Evolutionary conservation across 2,329 filamentous ascomycete genomes (phyloP), one percentile per base, ranked within the genome.

Genomic region (Beauveria brongniartii): DNA sequence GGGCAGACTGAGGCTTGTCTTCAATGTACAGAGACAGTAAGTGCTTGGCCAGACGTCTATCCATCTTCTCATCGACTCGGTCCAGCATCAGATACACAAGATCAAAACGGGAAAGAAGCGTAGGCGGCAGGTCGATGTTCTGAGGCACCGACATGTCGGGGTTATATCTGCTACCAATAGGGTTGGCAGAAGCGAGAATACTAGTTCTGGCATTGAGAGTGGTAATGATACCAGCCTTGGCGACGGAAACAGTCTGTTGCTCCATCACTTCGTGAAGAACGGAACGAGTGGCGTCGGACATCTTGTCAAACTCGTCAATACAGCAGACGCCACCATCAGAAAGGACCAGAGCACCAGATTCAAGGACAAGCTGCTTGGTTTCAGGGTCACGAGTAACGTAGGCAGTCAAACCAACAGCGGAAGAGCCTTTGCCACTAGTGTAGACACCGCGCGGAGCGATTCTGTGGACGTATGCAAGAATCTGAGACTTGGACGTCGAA

Each of bases 131-230:
- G 70, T 99, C 94, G 68, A 99, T 99, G 74, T 99, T 99, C 69
- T 97, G 92, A 3, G 94, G 94, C 16, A 99, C 94, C 0, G 94
- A 92, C 26, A 99, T 78, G 69, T 96, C 93, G 3, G 91, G 90
- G 74, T 99, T 97, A 78, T 99, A 99, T 71, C 95, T 92, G 77
- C 91, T 96, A 68, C 94, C 94, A 66, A 99, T 97, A 1, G 94
- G 94, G 72, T 99, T 99, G 74, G 94, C 94, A 12, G 93, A 97
- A 18, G 94, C 94, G 34, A 99, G 84, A 70, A 99, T 97, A 65
- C 90, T 95, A 1, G 94, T 97, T 70, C 94, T 84, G 28, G 94
- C 94, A 71, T 99, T 99, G 63, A 99, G 80, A 0, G 94, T 99
- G 1, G 94, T 99, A 65, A 92, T 96, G 71, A 97, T 97, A 66